Percentiles rank a stretch among this genome's conserved stretches.
These are phyloP conservation scores for Cyclanthera cordifolia DNA, from an alignment of 306 rosid genomes.

Conservation along the genomic window DNA sequence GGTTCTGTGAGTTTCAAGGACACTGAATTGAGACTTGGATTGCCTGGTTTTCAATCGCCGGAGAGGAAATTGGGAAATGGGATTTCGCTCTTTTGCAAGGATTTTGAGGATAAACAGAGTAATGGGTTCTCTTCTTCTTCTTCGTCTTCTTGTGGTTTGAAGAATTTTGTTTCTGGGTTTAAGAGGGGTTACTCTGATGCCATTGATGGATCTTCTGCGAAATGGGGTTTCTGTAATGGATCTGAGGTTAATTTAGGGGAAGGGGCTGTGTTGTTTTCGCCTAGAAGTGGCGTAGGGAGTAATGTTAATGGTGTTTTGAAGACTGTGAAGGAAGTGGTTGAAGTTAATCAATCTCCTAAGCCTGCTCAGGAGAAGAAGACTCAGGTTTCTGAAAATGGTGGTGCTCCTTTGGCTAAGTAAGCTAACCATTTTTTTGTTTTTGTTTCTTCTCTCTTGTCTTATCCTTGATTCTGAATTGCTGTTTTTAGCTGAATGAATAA, in stretches of 20 bases:
- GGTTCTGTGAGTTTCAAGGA: conserved; percentile 55
- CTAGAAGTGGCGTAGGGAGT: conserved; percentile 36
- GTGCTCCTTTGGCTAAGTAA: conserved; percentile 77
- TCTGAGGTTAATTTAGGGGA: conserved; percentile 46
- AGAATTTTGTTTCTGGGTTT: conserved; percentile 43
- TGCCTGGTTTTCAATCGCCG: conserved; percentile 64
- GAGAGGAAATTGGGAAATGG: conserved; percentile 41
- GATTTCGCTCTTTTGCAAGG: conserved; percentile 53
- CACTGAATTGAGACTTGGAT: conserved; percentile 86
- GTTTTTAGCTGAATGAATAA: neutral
- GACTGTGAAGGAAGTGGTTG: conserved; percentile 36
- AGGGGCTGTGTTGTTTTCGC: conserved; percentile 34
- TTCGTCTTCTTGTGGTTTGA: conserved; percentile 31
- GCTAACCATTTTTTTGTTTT: conserved; percentile 9
- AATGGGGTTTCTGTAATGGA: conserved; percentile 63
- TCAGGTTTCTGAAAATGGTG: conserved; percentile 36
- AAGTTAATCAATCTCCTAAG: conserved; percentile 35
- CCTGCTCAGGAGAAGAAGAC: conserved; percentile 46
- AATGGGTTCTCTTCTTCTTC: conserved; percentile 30
- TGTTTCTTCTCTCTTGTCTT: neutral
- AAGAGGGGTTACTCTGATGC: conserved; percentile 82
- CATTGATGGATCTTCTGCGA: conserved; percentile 44
- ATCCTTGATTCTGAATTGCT: neutral
- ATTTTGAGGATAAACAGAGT: conserved; percentile 41
- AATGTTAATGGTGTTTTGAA: conserved; percentile 17